These are phyloP conservation scores for Alisma plantagoaquatica DNA, from an alignment of 106 monocot genomes.

Conservation along the genomic window DNA sequence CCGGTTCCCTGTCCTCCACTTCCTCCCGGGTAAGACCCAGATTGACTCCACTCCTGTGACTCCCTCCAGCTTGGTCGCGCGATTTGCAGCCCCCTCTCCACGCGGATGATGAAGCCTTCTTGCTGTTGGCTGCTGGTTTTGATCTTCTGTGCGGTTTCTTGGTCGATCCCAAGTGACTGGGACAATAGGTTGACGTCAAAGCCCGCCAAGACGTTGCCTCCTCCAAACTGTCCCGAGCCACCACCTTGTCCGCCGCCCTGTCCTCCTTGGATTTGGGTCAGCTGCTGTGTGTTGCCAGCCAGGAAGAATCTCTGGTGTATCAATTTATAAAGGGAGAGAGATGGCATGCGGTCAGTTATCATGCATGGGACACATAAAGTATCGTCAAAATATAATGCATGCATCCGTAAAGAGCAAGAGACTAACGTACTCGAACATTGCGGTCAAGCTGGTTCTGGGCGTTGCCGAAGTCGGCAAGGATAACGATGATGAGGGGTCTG, in stretches of 20 bases:
- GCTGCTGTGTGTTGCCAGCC: background rate
- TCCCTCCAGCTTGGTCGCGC: slow-evolving; percentile 8
- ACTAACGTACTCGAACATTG: slow-evolving; percentile 27
- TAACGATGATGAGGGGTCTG: slow-evolving; percentile 22
- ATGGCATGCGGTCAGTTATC: too few relatives aligned
- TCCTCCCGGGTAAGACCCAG: too few relatives aligned
- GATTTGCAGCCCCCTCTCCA: slow-evolving; percentile 17
- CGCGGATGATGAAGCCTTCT: slow-evolving; percentile 27
- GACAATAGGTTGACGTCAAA: slow-evolving; percentile 28
- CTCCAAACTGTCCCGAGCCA: background rate
- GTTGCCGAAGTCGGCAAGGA: slow-evolving; percentile 30
- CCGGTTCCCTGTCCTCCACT: background rate
- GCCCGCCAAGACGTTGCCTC: slow-evolving; percentile 26
- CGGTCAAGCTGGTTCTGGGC: slow-evolving; percentile 49
- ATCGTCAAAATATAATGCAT: too few relatives aligned
- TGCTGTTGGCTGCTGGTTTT: slow-evolving; percentile 21
- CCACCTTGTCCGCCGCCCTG: too few relatives aligned
- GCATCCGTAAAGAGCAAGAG: too few relatives aligned
- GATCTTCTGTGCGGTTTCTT: slow-evolving; percentile 25
- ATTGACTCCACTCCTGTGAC: too few relatives aligned
- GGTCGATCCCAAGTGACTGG: slow-evolving; percentile 19
- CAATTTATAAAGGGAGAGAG: too few relatives aligned
- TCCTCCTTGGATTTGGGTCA: too few relatives aligned
- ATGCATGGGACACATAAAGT: too few relatives aligned
- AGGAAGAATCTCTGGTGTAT: slow-evolving; percentile 8